Evolutionary conservation across 148 eudicot species (phyloP), one percentile per base, ranked within the genome.

Genomic region (Polygonum aviculare): DNA sequence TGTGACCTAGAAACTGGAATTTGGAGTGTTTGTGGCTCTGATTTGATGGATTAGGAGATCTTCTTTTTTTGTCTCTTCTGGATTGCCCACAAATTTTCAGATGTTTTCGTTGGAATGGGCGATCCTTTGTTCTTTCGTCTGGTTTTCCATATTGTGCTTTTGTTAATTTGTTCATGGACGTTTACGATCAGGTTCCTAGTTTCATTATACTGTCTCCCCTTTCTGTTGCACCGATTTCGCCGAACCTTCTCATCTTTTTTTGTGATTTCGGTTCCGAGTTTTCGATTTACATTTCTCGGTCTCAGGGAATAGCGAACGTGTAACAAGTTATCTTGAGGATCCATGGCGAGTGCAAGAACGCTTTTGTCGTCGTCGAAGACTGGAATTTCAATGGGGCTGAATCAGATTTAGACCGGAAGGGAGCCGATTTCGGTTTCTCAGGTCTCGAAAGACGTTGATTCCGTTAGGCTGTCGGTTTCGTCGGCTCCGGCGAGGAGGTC

Each of bases 351-450:
- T 59, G 10, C 67, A 26, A 19, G 15, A 59, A 59, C 67, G 67
- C 67, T 12, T 59, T 71, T 40, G 72, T 31, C 74, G 74, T 71
- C 74, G 50, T 38, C 74, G 12, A 51, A 71, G 50, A 71, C 31
- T 71, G 22, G 74, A 1, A 71, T 71, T 71, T 51, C 74, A 26
- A 41, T 19, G 67, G 67, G 93, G 12, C 77, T 89, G 78, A 87
- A 87, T 79, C 87, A 89, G 65, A 87, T 89, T 74, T 87, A 84
- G 82, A 89, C 93, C 78, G 84, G 80, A n/a, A 76, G 81, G 16
- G 78, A 72, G 45, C 47, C 74, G 35, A 70, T 77, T 55, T 69
- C 73, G 48, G 10, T 69, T 36, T 41, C 5, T 14, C 73, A 59
- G 35, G 33, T 35, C 11, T 69, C 73, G 21, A 38, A 36, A 36